A percentile compares a stretch with the other conserved stretches of the same genome.
Evolutionary conservation across 2,329 filamentous ascomycete species (phyloP).

Genomic region (Akanthomyces dipterigenus): DNA sequence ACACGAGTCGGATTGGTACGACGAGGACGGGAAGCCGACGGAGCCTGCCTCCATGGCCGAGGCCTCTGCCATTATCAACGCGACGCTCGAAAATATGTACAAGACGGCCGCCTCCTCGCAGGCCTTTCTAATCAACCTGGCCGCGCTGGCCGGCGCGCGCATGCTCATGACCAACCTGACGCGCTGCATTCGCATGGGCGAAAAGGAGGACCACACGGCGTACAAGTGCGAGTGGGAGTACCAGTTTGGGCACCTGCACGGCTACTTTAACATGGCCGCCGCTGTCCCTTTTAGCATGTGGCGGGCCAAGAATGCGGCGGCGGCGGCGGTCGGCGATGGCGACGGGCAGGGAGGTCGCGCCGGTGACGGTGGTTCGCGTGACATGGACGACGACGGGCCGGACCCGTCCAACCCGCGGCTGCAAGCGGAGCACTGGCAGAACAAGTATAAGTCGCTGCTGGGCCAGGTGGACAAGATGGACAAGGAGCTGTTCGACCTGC

Average conservation of each 20-base stretch:
- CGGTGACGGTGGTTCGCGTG: neutral
- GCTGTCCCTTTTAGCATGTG: slow-evolving; percentile 37
- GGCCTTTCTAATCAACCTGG: slow-evolving; percentile 52
- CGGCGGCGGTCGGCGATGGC: slow-evolving; percentile 13
- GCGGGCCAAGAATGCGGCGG: slow-evolving; percentile 23
- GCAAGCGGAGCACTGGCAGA: slow-evolving; percentile 40
- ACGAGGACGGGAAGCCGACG: slow-evolving; percentile 36
- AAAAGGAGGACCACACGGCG: slow-evolving; percentile 32
- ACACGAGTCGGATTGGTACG: slow-evolving; percentile 45
- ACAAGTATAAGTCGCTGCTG: slow-evolving; percentile 50
- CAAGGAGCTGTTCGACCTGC: slow-evolving; percentile 40
- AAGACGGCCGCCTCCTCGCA: slow-evolving; percentile 44
- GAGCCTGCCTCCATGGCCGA: slow-evolving; percentile 44
- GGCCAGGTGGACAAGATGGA: slow-evolving; percentile 53
- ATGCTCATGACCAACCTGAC: slow-evolving; percentile 39
- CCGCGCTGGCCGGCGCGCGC: slow-evolving; percentile 48
- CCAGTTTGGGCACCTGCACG: slow-evolving; percentile 45
- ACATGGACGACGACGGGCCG: neutral
- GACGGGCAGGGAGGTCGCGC: neutral
- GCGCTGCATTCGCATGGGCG: slow-evolving; percentile 37
- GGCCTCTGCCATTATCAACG: slow-evolving; percentile 45
- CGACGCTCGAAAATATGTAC: slow-evolving; percentile 47
- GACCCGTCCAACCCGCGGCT: slow-evolving; percentile 14
- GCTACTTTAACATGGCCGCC: slow-evolving; percentile 47
- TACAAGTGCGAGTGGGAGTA: slow-evolving; percentile 52